Evolutionary conservation across 352 stramenopile species (phyloP).

Genomic region (Stramenopiles sp.): DNA sequence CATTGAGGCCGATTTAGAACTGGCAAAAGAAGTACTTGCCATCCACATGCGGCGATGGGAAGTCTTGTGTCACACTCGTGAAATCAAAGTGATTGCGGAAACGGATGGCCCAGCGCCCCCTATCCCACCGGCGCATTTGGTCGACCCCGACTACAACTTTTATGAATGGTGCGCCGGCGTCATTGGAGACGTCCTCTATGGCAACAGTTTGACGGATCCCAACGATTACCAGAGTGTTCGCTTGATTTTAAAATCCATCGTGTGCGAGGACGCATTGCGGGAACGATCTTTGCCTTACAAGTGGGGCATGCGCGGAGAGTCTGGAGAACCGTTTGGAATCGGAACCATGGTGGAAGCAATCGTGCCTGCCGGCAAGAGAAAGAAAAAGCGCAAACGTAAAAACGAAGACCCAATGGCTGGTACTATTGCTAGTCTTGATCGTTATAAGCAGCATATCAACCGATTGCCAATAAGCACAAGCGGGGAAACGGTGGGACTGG

Average conservation of each 20-base stretch:
- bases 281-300: not conserved
- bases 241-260: not conserved
- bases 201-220: not conserved
- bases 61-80: not conserved
- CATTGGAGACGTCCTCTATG: not conserved
- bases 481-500: not conserved
- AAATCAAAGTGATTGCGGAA: not conserved
- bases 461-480: not conserved
- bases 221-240: not conserved
- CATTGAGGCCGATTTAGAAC: not conserved
- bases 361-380: not conserved
- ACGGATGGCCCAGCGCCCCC: not conserved
- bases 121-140: not conserved
- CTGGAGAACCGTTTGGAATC: not conserved
- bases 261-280: not conserved
- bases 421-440: not conserved
- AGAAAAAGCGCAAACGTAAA: not conserved
- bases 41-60: not conserved
- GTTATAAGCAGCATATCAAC: not conserved
- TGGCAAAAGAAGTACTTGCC: not conserved
- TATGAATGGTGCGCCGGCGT: not conserved
- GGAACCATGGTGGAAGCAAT: not conserved
- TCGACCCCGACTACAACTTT: not conserved
- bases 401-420: not conserved
- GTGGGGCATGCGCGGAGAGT: not conserved